These are phyloP conservation scores for Asclepias syriaca DNA, from an alignment of 257 asterid genomes.

Conservation along the genomic window DNA sequence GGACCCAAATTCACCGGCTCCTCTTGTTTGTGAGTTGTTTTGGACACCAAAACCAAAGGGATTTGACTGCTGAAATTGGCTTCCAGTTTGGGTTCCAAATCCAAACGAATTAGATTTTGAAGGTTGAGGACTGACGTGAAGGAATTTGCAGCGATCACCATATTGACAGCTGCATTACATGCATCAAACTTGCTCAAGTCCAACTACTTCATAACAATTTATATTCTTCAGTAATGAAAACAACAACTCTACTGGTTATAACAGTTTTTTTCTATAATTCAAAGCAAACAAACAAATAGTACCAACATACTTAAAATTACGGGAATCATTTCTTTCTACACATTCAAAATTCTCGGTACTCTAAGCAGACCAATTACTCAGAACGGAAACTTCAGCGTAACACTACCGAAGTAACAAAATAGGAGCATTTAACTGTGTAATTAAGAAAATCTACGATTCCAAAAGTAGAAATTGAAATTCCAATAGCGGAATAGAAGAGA, in stretches of 20 bases:
- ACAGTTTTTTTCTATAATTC: neutral
- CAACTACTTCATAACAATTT: neutral
- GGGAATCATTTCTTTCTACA: neutral
- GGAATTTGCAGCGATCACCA: conserved; percentile 70
- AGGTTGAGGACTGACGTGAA: conserved; percentile 58
- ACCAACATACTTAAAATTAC: neutral
- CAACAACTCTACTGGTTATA: neutral
- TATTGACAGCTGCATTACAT: conserved; percentile 59
- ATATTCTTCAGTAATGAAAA: neutral
- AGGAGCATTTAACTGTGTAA: neutral
- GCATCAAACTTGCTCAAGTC: conserved; percentile 7
- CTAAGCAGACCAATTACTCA: neutral
- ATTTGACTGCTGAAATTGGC: conserved; percentile 46
- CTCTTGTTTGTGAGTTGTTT: conserved; percentile 48
- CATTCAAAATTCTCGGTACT: neutral
- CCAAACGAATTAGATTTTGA: conserved; percentile 62
- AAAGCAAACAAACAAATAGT: neutral
- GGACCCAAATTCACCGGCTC: conserved; percentile 46
- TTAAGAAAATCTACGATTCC: neutral
- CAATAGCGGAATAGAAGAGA: neutral
- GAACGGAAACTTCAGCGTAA: neutral
- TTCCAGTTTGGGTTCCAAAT: conserved; percentile 52
- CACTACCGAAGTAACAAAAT: neutral
- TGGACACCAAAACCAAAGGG: conserved; percentile 81
- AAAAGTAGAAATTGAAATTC: neutral